Evolutionary conservation across 192 early-diverging fungal genomes (phyloP).

Genomic region (Rhizoclosmatium globosum): DNA sequence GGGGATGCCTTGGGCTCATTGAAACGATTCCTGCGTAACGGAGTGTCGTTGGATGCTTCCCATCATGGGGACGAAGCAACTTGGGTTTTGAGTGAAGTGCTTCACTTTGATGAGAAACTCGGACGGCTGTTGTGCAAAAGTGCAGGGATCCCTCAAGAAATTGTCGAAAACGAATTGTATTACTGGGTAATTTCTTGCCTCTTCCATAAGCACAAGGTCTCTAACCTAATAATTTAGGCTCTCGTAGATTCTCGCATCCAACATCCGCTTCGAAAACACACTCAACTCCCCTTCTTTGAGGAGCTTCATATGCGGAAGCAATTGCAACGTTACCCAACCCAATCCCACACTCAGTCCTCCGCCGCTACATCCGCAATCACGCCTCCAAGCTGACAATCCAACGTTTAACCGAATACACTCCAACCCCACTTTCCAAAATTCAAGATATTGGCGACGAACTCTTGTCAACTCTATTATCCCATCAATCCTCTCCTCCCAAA

Average conservation of each 20-base stretch:
- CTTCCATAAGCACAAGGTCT: neutral
- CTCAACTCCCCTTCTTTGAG: neutral
- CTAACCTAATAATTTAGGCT: neutral
- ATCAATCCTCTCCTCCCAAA: neutral
- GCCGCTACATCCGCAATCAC: slow-evolving; percentile 11
- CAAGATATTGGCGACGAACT: slow-evolving; percentile 12
- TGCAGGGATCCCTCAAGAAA: slow-evolving; percentile 5
- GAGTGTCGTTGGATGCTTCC: neutral
- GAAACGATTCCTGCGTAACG: slow-evolving; percentile 1
- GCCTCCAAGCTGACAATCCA: neutral
- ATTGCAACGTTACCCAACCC: slow-evolving; percentile 20
- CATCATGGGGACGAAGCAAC: neutral
- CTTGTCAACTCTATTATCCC: slow-evolving; percentile 12
- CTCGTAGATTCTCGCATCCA: slow-evolving; percentile 34
- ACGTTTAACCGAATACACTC: slow-evolving; percentile 18
- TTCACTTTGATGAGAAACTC: slow-evolving; percentile 25
- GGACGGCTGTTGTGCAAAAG: slow-evolving; percentile 13
- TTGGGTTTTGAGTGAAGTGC: slow-evolving; percentile 29
- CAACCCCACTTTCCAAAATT: neutral
- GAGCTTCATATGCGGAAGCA: slow-evolving; percentile 16
- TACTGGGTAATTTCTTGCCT: slow-evolving; percentile 33
- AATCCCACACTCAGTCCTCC: slow-evolving; percentile 11
- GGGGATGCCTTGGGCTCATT: slow-evolving; percentile 4
- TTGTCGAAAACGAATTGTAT: slow-evolving; percentile 27
- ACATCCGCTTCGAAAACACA: slow-evolving; percentile 2